Percentiles rank a stretch among this genome's conserved stretches.
These are phyloP conservation scores for Termitomyces sp. DNA, from an alignment of 768 basidiomycete species.

Conservation along the genomic window DNA sequence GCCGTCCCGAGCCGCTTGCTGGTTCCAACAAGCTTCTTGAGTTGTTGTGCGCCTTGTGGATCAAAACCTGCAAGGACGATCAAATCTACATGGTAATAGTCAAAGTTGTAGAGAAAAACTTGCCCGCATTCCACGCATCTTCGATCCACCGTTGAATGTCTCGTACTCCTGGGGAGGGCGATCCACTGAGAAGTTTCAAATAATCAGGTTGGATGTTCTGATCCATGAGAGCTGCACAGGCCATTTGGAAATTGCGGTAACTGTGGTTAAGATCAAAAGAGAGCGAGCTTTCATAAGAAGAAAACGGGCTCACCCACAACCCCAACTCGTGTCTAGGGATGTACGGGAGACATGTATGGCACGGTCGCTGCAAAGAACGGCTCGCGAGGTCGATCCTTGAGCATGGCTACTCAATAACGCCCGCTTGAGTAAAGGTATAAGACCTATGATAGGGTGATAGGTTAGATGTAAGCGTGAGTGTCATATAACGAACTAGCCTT, in stretches of 20 bases:
- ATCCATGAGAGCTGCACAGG: constrained; percentile 65
- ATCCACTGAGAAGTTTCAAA: constrained; percentile 51
- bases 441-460: constrained; percentile 31
- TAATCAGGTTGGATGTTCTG: constrained; percentile 62
- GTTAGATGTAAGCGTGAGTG: background rate
- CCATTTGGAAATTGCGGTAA: constrained; percentile 82
- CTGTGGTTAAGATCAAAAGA: constrained; percentile 27
- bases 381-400: constrained; percentile 45
- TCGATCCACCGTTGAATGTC: constrained; percentile 80
- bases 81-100: background rate
- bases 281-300: background rate
- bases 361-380: constrained; percentile 58
- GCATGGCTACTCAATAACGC: constrained; percentile 47
- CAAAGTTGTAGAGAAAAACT: background rate
- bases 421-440: constrained; percentile 59
- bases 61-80: constrained; percentile 55
- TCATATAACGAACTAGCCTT: constrained; percentile 39
- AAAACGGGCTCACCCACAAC: constrained; percentile 49
- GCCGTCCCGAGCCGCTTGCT: constrained; percentile 79
- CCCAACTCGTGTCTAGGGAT: constrained; percentile 64
- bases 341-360: constrained; percentile 57
- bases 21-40: constrained; percentile 52
- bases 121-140: constrained; percentile 72
- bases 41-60: constrained; percentile 54
- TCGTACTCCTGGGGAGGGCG: constrained; percentile 59